Base-by-base conservation (phyloP, 192 early-diverging fungal genomes). In the Obelidium mucronatum region DNA sequence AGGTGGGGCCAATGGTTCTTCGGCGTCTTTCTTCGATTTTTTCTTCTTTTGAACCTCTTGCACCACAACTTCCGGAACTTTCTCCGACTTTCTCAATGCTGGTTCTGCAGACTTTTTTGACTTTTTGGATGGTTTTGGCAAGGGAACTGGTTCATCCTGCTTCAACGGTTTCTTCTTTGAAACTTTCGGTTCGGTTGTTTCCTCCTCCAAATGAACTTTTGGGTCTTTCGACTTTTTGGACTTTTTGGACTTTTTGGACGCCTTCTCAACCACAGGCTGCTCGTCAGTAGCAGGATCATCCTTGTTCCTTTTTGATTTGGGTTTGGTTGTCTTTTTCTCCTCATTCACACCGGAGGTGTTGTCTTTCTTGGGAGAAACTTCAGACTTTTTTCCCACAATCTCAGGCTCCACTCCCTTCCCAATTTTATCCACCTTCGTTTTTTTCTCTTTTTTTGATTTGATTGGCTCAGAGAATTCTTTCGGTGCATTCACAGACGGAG, bases 21-120 rank as follows among this genome's bases (percentile, higher is more conserved):
- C 19, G 11, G 8, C 19, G 44, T 8, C 62, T 22, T 34, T 40
- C 62, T 64, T 64, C 26, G 34, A 39, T 37, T 54, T 59, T 34
- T 59, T 72, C 0, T 17, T 44, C 30, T 53, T 40, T 24, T 69
- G 19, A 22, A 11, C 33, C 24, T n/a, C 67, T 19, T 69, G 24
- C 67, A 31, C 42, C n/a, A 51, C 5, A 5, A 24, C 51, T n/a
- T 73, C 31, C n/a, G 53, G 28, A 11, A 15, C 15, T 1, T 13
- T 33, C 37, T 56, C 55, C 11, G 52, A 40, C 70, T 59, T 73
- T 55, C 35, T 37, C n/a, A n/a, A n/a, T n/a, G n/a, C n/a, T n/a
- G n/a, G n/a, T n/a, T n/a, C n/a, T 8, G 34, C 52, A 19, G 22
- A 6, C 1, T 42, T n/a, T 15, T 53, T 69, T 8, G 48, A 53